phyloP scores from a whole-genome alignment of 1,139 yeast genomes.

The Sugiyamaella neomexicana region DNA sequence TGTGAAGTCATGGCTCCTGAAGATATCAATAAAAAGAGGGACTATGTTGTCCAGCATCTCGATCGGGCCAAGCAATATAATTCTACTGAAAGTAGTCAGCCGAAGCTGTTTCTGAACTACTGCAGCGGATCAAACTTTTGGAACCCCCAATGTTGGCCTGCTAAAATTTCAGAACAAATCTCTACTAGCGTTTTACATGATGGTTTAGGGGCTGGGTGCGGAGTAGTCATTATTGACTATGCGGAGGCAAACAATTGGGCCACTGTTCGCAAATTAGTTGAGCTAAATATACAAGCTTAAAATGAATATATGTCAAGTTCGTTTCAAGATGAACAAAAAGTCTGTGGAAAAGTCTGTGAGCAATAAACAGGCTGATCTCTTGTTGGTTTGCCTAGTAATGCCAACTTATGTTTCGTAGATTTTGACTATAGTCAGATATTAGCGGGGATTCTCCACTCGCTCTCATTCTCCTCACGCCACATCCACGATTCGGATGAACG shows the following conservation, averaged over 20 bases:
- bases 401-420: too few relatives aligned
- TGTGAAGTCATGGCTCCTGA: conserved; percentile 58
- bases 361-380: too few relatives aligned
- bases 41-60: conserved; percentile 58
- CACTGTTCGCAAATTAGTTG: conserved; percentile 35
- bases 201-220: conserved; percentile 44
- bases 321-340: too few relatives aligned
- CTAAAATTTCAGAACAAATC: conserved; percentile 52
- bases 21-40: conserved; percentile 61
- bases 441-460: too few relatives aligned
- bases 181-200: conserved; percentile 47
- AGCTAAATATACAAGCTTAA: neutral
- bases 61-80: conserved; percentile 56
- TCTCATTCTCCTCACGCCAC: too few relatives aligned
- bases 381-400: too few relatives aligned
- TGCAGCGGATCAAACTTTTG: conserved; percentile 76
- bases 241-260: conserved; percentile 66
- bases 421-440: too few relatives aligned
- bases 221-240: conserved; percentile 66
- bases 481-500: too few relatives aligned
- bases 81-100: conserved; percentile 39
- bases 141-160: conserved; percentile 75
- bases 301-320: neutral
- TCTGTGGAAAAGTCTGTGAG: too few relatives aligned
- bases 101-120: conserved; percentile 65